Evolutionary conservation across 768 basidiomycete species (phyloP).

Genomic region (Amyloporia xantha): DNA sequence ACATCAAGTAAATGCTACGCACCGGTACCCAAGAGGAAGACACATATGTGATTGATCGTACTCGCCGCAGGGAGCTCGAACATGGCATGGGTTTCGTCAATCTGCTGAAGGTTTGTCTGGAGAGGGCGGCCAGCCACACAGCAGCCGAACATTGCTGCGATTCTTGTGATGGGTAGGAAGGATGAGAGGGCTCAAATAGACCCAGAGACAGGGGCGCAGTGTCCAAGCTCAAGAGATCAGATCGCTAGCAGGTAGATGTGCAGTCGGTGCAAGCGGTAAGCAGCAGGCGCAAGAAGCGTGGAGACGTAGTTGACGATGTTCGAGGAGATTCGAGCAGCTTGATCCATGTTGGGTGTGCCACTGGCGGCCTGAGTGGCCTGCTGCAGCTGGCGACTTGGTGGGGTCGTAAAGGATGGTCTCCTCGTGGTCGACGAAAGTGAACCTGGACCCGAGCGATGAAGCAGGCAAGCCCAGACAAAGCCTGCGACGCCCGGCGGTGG

Average conservation of each 20-base stretch:
- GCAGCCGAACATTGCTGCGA: conserved; percentile 63
- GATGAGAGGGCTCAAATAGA: too few species aligned
- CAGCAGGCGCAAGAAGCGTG: not conserved
- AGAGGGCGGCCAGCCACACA: conserved; percentile 70
- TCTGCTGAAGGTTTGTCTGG: conserved; percentile 74
- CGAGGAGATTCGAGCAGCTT: conserved; percentile 9
- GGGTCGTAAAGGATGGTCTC: too few species aligned
- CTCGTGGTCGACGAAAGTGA: too few species aligned
- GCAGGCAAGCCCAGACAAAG: not conserved
- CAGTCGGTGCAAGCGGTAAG: too few species aligned
- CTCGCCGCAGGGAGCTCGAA: conserved; percentile 69
- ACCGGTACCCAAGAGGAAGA: conserved; percentile 80
- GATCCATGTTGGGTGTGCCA: not conserved
- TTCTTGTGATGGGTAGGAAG: too few species aligned
- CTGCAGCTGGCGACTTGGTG: too few species aligned
- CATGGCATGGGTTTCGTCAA: conserved; percentile 78
- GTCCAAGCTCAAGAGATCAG: too few species aligned
- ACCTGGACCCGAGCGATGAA: too few species aligned
- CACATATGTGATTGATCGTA: conserved; percentile 78
- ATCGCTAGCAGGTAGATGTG: too few species aligned
- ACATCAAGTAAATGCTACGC: conserved; percentile 20
- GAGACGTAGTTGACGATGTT: not conserved
- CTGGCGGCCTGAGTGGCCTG: not conserved
- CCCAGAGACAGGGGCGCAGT: too few species aligned
- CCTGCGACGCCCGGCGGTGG: too few species aligned